These are phyloP conservation scores for Leptodermis oblonga DNA, from an alignment of 257 asterid genomes.

Conservation along the genomic window DNA sequence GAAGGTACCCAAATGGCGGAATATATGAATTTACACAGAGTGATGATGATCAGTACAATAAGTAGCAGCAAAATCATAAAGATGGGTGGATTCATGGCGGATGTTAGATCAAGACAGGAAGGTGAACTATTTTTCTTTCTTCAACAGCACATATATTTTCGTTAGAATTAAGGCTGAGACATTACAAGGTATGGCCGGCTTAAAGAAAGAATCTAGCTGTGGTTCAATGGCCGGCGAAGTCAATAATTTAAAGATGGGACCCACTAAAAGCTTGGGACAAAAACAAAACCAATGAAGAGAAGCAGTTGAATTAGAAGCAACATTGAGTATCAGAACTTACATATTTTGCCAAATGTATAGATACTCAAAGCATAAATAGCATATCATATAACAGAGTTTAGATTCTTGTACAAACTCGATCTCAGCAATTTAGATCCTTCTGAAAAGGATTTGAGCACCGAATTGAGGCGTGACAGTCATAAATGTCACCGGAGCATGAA, in stretches of 20 bases:
- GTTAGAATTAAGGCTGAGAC: not conserved
- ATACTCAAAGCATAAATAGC: not conserved
- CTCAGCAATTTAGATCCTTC: conserved; percentile 3
- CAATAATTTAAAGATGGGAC: too few relatives aligned
- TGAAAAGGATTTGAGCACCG: conserved; percentile 17
- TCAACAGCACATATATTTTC: not conserved
- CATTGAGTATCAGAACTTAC: not conserved
- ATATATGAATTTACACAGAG: conserved; percentile 7
- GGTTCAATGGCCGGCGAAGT: too few relatives aligned
- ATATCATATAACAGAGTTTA: not conserved
- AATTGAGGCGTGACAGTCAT: conserved; percentile 4
- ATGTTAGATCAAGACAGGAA: not conserved
- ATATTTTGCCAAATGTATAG: not conserved
- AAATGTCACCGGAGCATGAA: conserved; percentile 16
- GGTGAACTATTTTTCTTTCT: not conserved
- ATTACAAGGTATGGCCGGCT: too few relatives aligned
- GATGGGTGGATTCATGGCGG: conserved; percentile 2
- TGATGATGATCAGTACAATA: too few relatives aligned
- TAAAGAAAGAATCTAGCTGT: too few relatives aligned
- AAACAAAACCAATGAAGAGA: too few relatives aligned
- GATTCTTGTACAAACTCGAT: too few relatives aligned
- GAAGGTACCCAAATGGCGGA: conserved; percentile 8
- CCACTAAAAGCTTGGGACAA: too few relatives aligned
- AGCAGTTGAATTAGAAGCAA: too few relatives aligned
- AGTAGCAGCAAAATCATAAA: conserved; percentile 5